Evolutionary conservation across 495 filamentous ascomycete species (phyloP), one percentile per base, ranked within the genome.

Genomic region (Penicillium cosmopolitanum): DNA sequence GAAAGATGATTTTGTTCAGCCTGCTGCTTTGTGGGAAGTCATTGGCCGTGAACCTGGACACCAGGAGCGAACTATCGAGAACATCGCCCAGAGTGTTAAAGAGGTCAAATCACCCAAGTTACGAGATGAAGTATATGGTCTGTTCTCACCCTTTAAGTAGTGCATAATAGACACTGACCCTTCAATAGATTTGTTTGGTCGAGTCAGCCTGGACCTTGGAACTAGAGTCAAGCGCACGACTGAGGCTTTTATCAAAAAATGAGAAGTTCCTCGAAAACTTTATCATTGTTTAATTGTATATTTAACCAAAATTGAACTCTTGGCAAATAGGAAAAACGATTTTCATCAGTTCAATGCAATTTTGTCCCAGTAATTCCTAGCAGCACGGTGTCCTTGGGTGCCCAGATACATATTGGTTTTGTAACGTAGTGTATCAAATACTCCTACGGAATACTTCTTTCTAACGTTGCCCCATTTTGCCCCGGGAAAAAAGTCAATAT

Each of bases 11-110:
- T 67, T 67, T 38, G 52, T 67, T 6, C 65, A 67, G 34, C 65
- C 65, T 35, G 65, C 65, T n/a, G 55, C 19, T 8, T 55, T 67
- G 50, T 67, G 65, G 65, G 70, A 83, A 13, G 82, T 88, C 23
- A 70, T 88, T 25, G 83, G 85, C n/a, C 73, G 73, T 18, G 77
- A 77, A 3, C 69, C 73, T 1, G 84, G 83, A 5, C 83, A 86
- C 56, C 85, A 88, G 66, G 81, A 85, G 2, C 81, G 85, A 63
- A 79, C 83, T 57, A 69, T 88, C 52, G 63, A 70, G 15, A 88
- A 87, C 61, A 79, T 87, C 11, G 76, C 71, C 23, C 68, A 64
- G 13, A 72, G 66, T 60, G 19, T 82, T 1, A 60, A 57, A 15
- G 66, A 52, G 3, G 75, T 78, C 8, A 65, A 71, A 34, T 64